Evolutionary conservation across 1,139 yeast species (phyloP), one percentile per base, ranked within the genome.

Genomic region (Suhomyces bribrorum): DNA sequence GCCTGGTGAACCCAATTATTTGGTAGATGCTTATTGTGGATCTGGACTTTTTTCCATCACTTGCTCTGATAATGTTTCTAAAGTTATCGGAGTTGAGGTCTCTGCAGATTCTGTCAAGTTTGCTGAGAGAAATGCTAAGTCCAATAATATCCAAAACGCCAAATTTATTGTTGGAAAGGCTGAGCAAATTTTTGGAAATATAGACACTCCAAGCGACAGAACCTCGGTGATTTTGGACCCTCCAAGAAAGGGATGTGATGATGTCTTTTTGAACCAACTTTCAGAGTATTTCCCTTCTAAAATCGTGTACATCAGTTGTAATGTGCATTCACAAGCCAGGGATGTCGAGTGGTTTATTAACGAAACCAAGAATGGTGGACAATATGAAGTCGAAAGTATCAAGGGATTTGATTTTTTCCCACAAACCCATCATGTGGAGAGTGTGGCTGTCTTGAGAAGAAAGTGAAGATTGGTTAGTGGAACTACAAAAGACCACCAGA

Each of bases 351-450:
- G 83, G 72, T 84, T 92, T 55, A 63, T 90, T 43, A 78, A 77
- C 46, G 73, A 80, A 34, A 83, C 92, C 4, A 74, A 66, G 20
- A 80, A 79, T 48, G 90, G 92, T 3, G 49, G 57, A 5, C 54
- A 73, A 26, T 92, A 88, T 65, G 67, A 65, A 43, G 77, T 92
- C 36, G 96, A 86, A 50, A 83, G 92, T 49, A 73, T 92, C 28
- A 80, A 90, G 55, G 98, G 98, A 1, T 92, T 92, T 63, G 98
- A 92, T 62, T 90, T 92, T 64, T 92, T 92, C 72, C 98, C 98
- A 3, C 97, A 90, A 61, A 92, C 98, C 0, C 96, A 92, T 57
- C 98, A 92, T 58, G 97, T 92, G 37, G 98, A 92, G 62, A 82
- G 95, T 58, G 95, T 90, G 22, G 96, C 96, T 7, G 97, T 92